These are phyloP conservation scores for Pythium grandisporangium DNA, from an alignment of 352 stramenopile species.

Conservation along the genomic window DNA sequence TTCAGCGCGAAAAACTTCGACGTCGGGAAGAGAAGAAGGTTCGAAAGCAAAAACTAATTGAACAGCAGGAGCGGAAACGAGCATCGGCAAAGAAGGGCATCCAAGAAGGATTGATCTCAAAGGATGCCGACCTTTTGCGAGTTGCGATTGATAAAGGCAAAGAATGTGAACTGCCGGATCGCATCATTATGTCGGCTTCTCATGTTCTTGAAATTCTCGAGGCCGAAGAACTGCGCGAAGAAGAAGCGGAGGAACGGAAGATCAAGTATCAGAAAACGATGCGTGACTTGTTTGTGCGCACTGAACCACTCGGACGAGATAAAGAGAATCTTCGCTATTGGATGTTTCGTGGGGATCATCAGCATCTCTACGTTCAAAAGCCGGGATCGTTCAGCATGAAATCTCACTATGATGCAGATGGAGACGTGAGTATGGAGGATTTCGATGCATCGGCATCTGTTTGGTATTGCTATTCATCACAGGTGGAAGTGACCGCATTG, in stretches of 20 bases:
- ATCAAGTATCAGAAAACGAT: slow-evolving; percentile 51
- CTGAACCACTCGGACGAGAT: slow-evolving; percentile 64
- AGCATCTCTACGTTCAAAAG: slow-evolving; percentile 63
- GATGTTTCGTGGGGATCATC: slow-evolving; percentile 57
- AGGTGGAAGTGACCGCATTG: slow-evolving; percentile 49
- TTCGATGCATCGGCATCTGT: slow-evolving; percentile 3
- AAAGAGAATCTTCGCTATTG: slow-evolving; percentile 52
- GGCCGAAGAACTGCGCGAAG: slow-evolving; percentile 49
- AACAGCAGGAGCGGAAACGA: slow-evolving; percentile 60
- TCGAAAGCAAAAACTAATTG: slow-evolving; percentile 53
- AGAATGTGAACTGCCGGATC: slow-evolving; percentile 49
- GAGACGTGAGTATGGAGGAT: background rate
- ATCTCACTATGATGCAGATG: slow-evolving; percentile 30
- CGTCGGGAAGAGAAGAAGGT: slow-evolving; percentile 41
- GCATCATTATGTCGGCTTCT: slow-evolving; percentile 57
- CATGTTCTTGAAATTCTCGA: slow-evolving; percentile 76
- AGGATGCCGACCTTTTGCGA: slow-evolving; percentile 42
- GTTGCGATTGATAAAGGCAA: slow-evolving; percentile 61
- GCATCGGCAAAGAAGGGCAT: slow-evolving; percentile 53
- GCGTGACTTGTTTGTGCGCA: slow-evolving; percentile 61
- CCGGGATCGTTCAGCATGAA: slow-evolving; percentile 34
- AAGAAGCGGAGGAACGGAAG: slow-evolving; percentile 53
- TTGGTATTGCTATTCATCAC: slow-evolving; percentile 63
- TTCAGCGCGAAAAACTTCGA: slow-evolving; percentile 49
- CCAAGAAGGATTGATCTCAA: slow-evolving; percentile 47